Evolutionary conservation across 495 filamentous ascomycete species (phyloP).

Genomic region (Talaromyces stipitatus): DNA sequence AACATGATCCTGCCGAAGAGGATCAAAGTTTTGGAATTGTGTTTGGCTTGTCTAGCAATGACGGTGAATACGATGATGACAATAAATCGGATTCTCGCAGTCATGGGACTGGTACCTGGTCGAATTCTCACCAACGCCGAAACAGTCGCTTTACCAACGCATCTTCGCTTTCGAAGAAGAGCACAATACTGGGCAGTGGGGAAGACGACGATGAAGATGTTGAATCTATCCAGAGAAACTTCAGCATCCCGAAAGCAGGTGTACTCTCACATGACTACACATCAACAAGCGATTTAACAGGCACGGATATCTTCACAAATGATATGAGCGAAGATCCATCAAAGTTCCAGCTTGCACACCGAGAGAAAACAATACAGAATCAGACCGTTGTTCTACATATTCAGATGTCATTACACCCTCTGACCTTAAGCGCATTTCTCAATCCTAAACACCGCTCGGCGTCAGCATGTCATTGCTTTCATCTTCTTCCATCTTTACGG

Average conservation of each 20-base stretch:
- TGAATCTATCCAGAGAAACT: constrained; percentile 34
- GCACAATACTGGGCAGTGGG: constrained; percentile 16
- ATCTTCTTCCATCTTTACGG: constrained; percentile 34
- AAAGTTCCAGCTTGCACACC: constrained; percentile 25
- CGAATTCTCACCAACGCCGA: constrained; percentile 14
- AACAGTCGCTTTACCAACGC: constrained; percentile 16
- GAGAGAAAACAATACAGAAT: constrained; percentile 16
- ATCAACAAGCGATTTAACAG: constrained; percentile 27
- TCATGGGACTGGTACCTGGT: constrained; percentile 16
- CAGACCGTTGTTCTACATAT: constrained; percentile 44
- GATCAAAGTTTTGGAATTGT: constrained; percentile 34
- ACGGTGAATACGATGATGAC: constrained; percentile 22
- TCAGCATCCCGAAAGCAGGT: constrained; percentile 13
- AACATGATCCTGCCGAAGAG: constrained; percentile 15
- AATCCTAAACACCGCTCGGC: constrained; percentile 21
- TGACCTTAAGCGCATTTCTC: constrained; percentile 39
- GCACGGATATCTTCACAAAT: constrained; percentile 45
- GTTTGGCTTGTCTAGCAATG: constrained; percentile 14
- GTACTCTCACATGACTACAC: constrained; percentile 19
- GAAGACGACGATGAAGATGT: constrained; percentile 31
- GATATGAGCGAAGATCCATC: constrained; percentile 35
- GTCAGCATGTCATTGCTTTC: constrained; percentile 40
- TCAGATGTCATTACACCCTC: constrained; percentile 47
- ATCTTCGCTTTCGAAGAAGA: constrained; percentile 26
- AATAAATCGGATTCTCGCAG: constrained; percentile 9